These are phyloP conservation scores for Boechera divaricarpa DNA, from an alignment of 345 rosid species.

Conservation along the genomic window DNA sequence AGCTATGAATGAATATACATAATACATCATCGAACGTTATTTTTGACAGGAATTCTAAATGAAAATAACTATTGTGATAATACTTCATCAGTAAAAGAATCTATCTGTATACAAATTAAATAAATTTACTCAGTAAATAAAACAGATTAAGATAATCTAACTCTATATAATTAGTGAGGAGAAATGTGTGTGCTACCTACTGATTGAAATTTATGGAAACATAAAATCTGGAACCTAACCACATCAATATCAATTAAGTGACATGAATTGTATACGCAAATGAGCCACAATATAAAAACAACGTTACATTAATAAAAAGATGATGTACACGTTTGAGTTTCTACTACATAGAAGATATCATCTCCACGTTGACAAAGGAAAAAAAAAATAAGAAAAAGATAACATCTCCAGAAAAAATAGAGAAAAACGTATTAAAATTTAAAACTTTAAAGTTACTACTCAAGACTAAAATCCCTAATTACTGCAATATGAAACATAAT, in stretches of 20 bases:
- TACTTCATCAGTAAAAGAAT: neutral
- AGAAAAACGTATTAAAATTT: conserved; percentile 19
- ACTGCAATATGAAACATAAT: conserved; percentile 21
- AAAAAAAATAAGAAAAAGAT: neutral
- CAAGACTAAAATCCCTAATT: conserved; percentile 26
- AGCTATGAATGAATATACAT: no score
- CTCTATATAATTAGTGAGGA: neutral
- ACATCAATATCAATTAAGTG: conserved; percentile 5
- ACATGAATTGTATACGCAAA: conserved; percentile 3
- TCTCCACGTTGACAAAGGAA: conserved; percentile 4
- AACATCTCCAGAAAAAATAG: neutral
- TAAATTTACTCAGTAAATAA: neutral
- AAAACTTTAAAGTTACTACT: conserved; percentile 8
- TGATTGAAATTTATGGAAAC: conserved; percentile 20
- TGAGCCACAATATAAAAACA: conserved; percentile 17
- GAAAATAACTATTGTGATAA: neutral
- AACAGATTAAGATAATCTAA: neutral
- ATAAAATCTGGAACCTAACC: conserved; percentile 30
- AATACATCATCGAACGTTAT: neutral
- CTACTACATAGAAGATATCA: conserved; percentile 30
- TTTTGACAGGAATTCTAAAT: neutral
- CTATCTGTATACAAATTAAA: neutral
- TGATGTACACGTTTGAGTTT: conserved; percentile 29
- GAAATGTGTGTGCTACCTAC: neutral
- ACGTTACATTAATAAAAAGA: conserved; percentile 17